These are phyloP conservation scores for Trichothecium sympodiale DNA, from an alignment of 2,329 filamentous ascomycete genomes.

Conservation along the genomic window DNA sequence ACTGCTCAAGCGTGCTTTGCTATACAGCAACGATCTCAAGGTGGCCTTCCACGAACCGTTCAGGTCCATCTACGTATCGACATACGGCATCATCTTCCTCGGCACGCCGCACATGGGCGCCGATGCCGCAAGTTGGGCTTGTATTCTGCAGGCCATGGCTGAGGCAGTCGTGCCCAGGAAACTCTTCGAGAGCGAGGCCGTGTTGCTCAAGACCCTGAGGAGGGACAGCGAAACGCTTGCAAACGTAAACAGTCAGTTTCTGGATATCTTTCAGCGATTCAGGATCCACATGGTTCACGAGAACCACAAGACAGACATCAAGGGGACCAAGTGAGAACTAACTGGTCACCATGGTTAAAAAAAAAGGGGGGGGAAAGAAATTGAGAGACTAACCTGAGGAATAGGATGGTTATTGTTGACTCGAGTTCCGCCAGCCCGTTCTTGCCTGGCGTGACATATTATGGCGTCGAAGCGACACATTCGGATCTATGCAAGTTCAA, in stretches of 20 bases:
- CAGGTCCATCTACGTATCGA: slow-evolving; percentile 61
- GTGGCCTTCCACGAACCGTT: slow-evolving; percentile 50
- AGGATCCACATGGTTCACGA: slow-evolving; percentile 70
- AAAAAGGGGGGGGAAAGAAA: too few species aligned
- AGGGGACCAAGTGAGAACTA: slow-evolving; percentile 41
- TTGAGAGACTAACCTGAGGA: too few species aligned
- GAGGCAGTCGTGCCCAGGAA: slow-evolving; percentile 53
- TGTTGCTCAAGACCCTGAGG: slow-evolving; percentile 60
- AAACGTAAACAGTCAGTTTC: slow-evolving; percentile 63
- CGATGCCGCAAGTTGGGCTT: slow-evolving; percentile 56
- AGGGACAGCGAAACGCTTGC: slow-evolving; percentile 63
- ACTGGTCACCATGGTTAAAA: too few species aligned
- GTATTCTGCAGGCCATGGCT: slow-evolving; percentile 56
- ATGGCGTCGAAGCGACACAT: slow-evolving; percentile 65
- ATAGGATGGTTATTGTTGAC: slow-evolving; percentile 54
- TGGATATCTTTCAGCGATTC: slow-evolving; percentile 60
- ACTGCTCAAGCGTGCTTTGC: slow-evolving; percentile 57
- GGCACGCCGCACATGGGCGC: slow-evolving; percentile 67
- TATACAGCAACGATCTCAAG: slow-evolving; percentile 53
- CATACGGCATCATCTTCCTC: slow-evolving; percentile 65
- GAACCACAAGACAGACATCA: slow-evolving; percentile 59
- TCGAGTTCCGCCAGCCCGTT: slow-evolving; percentile 58
- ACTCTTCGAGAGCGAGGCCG: slow-evolving; percentile 54
- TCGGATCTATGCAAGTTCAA: slow-evolving; percentile 64
- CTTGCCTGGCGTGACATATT: slow-evolving; percentile 58